Conservation (phyloP, 1,284 basidiomycete species). For the Malassezia vespertilionis region DNA sequence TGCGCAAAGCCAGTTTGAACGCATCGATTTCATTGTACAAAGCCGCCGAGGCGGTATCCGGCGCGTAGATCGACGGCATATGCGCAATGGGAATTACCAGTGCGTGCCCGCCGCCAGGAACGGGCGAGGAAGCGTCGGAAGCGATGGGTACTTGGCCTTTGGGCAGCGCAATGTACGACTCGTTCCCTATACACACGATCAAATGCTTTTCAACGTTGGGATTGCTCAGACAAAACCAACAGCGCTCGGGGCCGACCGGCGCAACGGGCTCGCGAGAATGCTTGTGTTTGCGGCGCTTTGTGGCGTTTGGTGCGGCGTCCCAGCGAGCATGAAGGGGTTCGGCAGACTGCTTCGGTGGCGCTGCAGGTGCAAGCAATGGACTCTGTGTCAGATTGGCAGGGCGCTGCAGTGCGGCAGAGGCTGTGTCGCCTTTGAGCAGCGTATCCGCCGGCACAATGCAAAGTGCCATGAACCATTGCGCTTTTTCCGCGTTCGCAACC, state of each 20-base stretch:
- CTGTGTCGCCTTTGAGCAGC: not conserved
- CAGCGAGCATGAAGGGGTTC: not conserved
- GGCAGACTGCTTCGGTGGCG: not conserved
- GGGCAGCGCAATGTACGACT: slow-evolving; percentile 37
- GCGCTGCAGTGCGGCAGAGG: not conserved
- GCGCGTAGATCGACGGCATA: slow-evolving; percentile 12
- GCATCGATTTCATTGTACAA: slow-evolving; percentile 20
- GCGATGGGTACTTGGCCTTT: slow-evolving; percentile 32
- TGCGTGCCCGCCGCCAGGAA: slow-evolving; percentile 37
- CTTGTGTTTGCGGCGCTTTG: not conserved
- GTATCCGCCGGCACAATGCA: not conserved
- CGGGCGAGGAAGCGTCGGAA: slow-evolving; percentile 10
- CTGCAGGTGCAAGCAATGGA: not conserved
- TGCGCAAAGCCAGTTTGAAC: slow-evolving; percentile 15
- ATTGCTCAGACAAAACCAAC: slow-evolving; percentile 47
- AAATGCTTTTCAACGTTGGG: slow-evolving; percentile 34
- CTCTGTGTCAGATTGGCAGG: slow-evolving; percentile 20
- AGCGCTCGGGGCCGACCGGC: slow-evolving; percentile 36
- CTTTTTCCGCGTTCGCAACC: slow-evolving; percentile 34
- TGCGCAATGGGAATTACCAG: slow-evolving; percentile 37
- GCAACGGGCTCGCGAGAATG: slow-evolving; percentile 10
- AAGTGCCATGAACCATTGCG: slow-evolving; percentile 41
- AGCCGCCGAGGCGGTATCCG: not conserved
- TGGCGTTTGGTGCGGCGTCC: not conserved
- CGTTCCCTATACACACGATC: slow-evolving; percentile 30